Base-by-base conservation (phyloP, 2,329 filamentous ascomycete species). In the Epichloe sylvatica region DNA sequence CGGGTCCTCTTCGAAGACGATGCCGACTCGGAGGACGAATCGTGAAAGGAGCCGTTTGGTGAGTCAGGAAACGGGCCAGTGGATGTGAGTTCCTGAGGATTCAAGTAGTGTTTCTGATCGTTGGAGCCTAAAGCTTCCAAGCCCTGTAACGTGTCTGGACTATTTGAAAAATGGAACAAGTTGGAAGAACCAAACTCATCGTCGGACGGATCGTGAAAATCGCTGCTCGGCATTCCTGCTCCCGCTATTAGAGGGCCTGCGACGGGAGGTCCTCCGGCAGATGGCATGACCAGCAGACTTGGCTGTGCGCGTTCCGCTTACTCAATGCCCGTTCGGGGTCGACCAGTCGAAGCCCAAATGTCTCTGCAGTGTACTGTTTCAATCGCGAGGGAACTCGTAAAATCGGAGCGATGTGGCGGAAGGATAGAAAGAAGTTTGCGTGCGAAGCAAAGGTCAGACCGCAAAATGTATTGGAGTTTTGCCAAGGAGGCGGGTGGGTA, bases 11-110 rank as follows among this genome's bases (percentile, higher is more conserved):
- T 75, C 34, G 71, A 60, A 30, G 64, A 74, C 38, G 67, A 68
- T 12, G 71, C 71, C 8, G 75, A 76, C 53, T 76, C 73, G 46
- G 73, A 76, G 4, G 72, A 72, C 3, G 72, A 75, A 56, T 76
- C 74, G 51, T 67, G 68, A 46, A 69, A 72, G 11, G 66, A 69
- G 47, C 62, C 67, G 60, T 63, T 65, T 43, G 67, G 66, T 37
- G 67, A 70, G 53, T 67, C 65, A 46, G 66, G 68, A 43, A 68
- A 67, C n/a, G 68, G 67, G 15, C 65, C 66, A 19, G 61, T 56
- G 15, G 62, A 56, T 17, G 66, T 57, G 39, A 66, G 58, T 38
- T 66, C 61, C 51, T 64, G 60, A 6, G 64, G 61, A 38, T 63
- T 61, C 33, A 67, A 52, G 37, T 62, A 65, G 37, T 54, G 53